A percentile compares a stretch with the other conserved stretches of the same genome.
phyloP scores from a whole-genome alignment of 192 early-diverging fungal species.

The Backusella liffmaniae region DNA sequence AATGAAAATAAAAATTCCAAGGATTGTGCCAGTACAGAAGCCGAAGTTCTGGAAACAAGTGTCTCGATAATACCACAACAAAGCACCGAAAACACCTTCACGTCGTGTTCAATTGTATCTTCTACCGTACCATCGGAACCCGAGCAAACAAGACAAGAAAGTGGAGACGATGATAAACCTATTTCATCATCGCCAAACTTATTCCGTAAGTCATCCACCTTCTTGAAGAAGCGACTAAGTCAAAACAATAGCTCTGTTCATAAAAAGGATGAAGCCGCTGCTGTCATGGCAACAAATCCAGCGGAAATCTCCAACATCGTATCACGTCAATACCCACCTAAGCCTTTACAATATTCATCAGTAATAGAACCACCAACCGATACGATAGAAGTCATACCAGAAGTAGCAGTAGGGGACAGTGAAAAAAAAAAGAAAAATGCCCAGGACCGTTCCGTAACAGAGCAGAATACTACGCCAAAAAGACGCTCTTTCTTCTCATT shows the following conservation, averaged over 20 bases:
- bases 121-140: not conserved
- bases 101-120: not conserved
- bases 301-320: slow-evolving; percentile 3
- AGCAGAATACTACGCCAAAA: not conserved
- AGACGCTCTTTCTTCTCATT: slow-evolving; percentile 15
- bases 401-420: not conserved
- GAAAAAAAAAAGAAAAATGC: not conserved
- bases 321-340: slow-evolving; percentile 11
- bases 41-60: not conserved
- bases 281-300: not conserved
- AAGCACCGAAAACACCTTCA: not conserved
- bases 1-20: not conserved
- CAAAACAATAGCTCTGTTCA: not conserved
- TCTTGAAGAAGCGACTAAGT: slow-evolving; percentile 11
- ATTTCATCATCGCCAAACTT: not conserved
- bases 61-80: not conserved
- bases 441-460: too few relatives aligned
- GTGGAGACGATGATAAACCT: not conserved
- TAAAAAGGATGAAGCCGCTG: slow-evolving; percentile 4
- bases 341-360: slow-evolving; percentile 11
- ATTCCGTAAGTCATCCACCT: slow-evolving; percentile 11
- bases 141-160: not conserved
- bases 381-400: not conserved
- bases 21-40: not conserved
- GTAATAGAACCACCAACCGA: slow-evolving; percentile 1